Percentiles rank a stretch among this genome's conserved stretches.
phyloP scores from a whole-genome alignment of 441 rosid species.

The California macrophylla region DNA sequence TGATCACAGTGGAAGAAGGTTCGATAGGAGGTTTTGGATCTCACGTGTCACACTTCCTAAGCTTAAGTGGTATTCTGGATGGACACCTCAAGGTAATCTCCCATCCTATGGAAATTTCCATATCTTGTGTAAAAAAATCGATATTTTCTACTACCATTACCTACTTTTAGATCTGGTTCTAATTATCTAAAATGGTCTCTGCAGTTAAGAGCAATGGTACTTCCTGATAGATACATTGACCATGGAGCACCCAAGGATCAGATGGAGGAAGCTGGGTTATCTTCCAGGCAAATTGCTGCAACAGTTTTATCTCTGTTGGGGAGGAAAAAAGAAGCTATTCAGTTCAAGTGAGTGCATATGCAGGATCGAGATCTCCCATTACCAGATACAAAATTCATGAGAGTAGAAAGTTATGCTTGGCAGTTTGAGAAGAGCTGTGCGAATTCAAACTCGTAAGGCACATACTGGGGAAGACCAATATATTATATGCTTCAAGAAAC shows the following conservation, averaged over 20 bases:
- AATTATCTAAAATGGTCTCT: background rate
- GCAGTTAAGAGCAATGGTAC: slow-evolving; percentile 62
- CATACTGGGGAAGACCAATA: no score
- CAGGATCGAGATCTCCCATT: background rate
- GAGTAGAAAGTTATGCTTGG: no score
- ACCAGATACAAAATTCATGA: background rate
- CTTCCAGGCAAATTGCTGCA: slow-evolving; percentile 47
- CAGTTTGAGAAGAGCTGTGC: no score
- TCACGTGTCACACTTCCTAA: slow-evolving; percentile 52
- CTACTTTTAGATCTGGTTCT: slow-evolving; percentile 6
- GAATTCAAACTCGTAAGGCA: no score
- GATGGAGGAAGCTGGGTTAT: slow-evolving; percentile 51
- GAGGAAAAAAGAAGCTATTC: slow-evolving; percentile 43
- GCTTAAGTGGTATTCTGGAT: slow-evolving; percentile 49
- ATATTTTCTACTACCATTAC: no score
- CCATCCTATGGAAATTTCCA: background rate
- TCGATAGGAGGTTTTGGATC: slow-evolving; percentile 48
- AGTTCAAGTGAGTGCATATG: slow-evolving; percentile 24
- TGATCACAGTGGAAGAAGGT: slow-evolving; percentile 26
- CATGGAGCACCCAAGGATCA: slow-evolving; percentile 57
- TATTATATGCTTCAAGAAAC: no score
- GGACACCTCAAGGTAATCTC: slow-evolving; percentile 49
- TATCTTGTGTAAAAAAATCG: no score
- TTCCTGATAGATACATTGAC: slow-evolving; percentile 65
- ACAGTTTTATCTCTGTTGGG: slow-evolving; percentile 56